Conservation (phyloP, 345 rosid species). For the Sonneratia caseolaris region DNA sequence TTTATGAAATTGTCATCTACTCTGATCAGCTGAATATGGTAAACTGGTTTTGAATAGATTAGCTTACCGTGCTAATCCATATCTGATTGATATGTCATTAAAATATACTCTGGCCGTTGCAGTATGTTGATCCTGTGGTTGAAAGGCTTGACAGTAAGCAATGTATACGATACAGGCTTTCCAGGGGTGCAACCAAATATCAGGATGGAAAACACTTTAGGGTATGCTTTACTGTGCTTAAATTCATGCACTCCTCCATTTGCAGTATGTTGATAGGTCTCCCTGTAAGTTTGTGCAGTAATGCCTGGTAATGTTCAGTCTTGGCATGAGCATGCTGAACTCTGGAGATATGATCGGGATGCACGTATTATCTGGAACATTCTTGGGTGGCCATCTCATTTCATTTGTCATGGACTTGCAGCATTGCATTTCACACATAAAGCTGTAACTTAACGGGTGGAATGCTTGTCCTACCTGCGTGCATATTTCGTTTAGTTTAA, state of each 20-base stretch:
- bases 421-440: neutral
- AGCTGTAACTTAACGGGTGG: neutral
- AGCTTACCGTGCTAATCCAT: neutral
- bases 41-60: conserved; percentile 10
- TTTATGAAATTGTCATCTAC: conserved; percentile 75
- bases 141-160: conserved; percentile 77
- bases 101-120: conserved; percentile 16
- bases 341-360: neutral
- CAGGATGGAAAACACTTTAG: conserved; percentile 83
- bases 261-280: neutral
- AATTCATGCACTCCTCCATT: neutral
- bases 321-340: neutral
- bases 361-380: neutral
- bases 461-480: neutral
- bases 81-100: neutral
- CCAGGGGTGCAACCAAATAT: conserved; percentile 81
- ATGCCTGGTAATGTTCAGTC: neutral
- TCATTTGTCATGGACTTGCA: neutral
- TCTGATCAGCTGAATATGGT: conserved; percentile 86
- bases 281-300: neutral
- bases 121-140: conserved; percentile 77
- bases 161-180: conserved; percentile 54
- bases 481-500: neutral
- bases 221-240: conserved; percentile 30
- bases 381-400: neutral